Evolutionary conservation across 2,329 filamentous ascomycete genomes (phyloP).

Genomic region (Aspergillus fijiensis): DNA sequence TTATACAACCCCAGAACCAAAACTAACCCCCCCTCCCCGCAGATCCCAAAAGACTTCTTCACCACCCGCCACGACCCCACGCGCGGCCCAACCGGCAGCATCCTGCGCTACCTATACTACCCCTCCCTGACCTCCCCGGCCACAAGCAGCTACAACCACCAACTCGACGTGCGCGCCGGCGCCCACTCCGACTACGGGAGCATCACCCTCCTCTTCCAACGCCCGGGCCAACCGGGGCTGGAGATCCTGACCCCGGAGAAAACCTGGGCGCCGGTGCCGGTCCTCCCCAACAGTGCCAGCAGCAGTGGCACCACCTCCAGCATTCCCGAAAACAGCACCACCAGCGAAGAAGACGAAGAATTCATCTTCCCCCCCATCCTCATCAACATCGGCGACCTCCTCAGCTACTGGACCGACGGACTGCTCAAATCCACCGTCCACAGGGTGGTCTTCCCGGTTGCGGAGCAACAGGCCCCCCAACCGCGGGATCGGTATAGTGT

Average conservation of each 20-base stretch:
- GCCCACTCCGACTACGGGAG: slow-evolving; percentile 85
- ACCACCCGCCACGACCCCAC: slow-evolving; percentile 58
- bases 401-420: slow-evolving; percentile 88
- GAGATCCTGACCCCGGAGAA: slow-evolving; percentile 68
- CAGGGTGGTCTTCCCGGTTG: slow-evolving; percentile 70
- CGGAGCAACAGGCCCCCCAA: slow-evolving; percentile 35
- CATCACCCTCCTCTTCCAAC: slow-evolving; percentile 75
- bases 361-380: slow-evolving; percentile 68
- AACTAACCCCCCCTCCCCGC: not conserved
- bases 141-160: slow-evolving; percentile 47
- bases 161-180: slow-evolving; percentile 75
- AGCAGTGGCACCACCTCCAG: not conserved
- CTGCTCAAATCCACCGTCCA: slow-evolving; percentile 86
- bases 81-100: slow-evolving; percentile 54
- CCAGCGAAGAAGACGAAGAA: slow-evolving; percentile 2
- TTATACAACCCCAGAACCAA: not conserved
- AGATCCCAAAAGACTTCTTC: slow-evolving; percentile 57
- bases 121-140: slow-evolving; percentile 54
- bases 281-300: slow-evolving; percentile 50
- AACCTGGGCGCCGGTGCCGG: slow-evolving; percentile 65
- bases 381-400: slow-evolving; percentile 68
- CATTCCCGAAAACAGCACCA: not conserved
- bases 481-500: slow-evolving; percentile 56
- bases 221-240: slow-evolving; percentile 78
- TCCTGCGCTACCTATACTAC: slow-evolving; percentile 72